Conservation (phyloP, 768 basidiomycete genomes). For the Cytidiella melzeri region DNA sequence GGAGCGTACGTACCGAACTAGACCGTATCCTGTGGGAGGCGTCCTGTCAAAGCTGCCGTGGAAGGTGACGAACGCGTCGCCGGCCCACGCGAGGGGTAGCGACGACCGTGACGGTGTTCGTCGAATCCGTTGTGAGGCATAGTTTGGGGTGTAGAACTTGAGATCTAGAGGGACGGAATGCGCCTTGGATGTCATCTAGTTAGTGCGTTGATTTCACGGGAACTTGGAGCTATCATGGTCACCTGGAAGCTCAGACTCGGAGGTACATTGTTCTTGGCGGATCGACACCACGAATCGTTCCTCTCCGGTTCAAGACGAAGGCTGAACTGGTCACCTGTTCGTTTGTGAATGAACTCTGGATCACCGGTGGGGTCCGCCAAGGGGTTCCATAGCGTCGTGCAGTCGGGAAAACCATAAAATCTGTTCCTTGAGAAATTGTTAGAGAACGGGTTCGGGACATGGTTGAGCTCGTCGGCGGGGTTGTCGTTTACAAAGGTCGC, state of each 20-base stretch:
- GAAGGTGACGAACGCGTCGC: constrained; percentile 40
- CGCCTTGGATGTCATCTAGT: constrained; percentile 24
- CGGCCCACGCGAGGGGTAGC: constrained; percentile 25
- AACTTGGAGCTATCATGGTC: neutral
- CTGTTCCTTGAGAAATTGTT: neutral
- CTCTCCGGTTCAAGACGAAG: constrained; percentile 28
- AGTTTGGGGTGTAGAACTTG: constrained; percentile 30
- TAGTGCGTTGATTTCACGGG: neutral
- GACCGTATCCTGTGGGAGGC: constrained; percentile 42
- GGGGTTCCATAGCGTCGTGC: constrained; percentile 38
- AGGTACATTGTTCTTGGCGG: constrained; percentile 31
- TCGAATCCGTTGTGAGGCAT: no score
- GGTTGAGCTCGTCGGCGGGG: constrained; percentile 33
- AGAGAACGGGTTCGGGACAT: neutral
- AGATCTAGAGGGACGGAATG: constrained; percentile 44
- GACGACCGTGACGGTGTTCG: constrained; percentile 7
- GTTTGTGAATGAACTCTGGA: constrained; percentile 29
- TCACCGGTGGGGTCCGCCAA: constrained; percentile 35
- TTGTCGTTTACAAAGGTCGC: constrained; percentile 38
- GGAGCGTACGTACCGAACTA: constrained; percentile 32
- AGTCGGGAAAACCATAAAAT: constrained; percentile 40
- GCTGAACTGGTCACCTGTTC: constrained; percentile 34
- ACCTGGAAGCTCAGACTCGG: constrained; percentile 37
- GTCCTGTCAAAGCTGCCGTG: constrained; percentile 37
- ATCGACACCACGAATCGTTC: constrained; percentile 31